Percentiles rank a stretch among this genome's conserved stretches.
Evolutionary conservation across 2,329 filamentous ascomycete species (phyloP).

Genomic region (Dactylellina drechsleri): DNA sequence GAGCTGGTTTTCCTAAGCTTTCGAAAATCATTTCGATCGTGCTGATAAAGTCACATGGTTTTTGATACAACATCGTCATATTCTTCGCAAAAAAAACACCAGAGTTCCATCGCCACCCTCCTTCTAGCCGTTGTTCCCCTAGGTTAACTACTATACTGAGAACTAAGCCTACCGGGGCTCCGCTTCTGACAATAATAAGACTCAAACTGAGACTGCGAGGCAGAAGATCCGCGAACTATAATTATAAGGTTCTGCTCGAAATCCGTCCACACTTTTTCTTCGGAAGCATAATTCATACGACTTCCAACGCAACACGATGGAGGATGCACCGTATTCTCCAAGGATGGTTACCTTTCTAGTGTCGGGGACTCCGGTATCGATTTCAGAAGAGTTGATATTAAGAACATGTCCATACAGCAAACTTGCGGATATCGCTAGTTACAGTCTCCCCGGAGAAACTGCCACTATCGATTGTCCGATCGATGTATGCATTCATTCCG

Average conservation of each 20-base stretch:
- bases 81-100: conserved; percentile 17
- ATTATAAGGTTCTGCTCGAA: conserved; percentile 13
- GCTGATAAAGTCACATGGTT: conserved; percentile 38
- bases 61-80: conserved; percentile 15
- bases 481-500: conserved; percentile 37
- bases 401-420: conserved; percentile 56
- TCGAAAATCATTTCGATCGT: background rate
- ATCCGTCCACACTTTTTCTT: background rate
- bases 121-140: conserved; percentile 8
- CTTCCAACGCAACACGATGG: conserved; percentile 45
- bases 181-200: too few relatives aligned
- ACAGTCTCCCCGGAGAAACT: conserved; percentile 55
- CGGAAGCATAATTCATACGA: conserved; percentile 32
- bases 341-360: conserved; percentile 52
- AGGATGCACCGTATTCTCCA: conserved; percentile 42
- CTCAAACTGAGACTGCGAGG: too few relatives aligned
- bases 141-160: background rate
- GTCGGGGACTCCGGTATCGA: conserved; percentile 50
- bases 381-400: conserved; percentile 55
- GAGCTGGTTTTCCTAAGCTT: conserved; percentile 7
- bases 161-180: background rate
- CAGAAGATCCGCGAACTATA: too few relatives aligned
- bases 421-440: conserved; percentile 56
- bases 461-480: conserved; percentile 53
- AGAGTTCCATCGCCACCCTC: conserved; percentile 16